Base-by-base conservation (phyloP, 2,329 filamentous ascomycete species). In the Bipolaris sorokiniana region DNA sequence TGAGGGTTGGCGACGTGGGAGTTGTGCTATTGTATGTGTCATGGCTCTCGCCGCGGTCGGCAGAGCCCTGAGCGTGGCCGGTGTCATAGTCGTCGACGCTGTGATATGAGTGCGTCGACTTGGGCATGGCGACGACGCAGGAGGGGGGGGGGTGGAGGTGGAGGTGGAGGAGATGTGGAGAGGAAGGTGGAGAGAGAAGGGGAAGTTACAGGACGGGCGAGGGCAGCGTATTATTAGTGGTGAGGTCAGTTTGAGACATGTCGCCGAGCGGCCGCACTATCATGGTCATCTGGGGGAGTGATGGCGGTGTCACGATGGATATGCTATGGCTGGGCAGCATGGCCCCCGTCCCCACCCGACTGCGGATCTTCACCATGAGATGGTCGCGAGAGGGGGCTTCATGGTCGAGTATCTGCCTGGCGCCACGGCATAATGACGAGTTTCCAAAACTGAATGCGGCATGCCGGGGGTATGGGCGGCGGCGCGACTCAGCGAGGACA, bases 81-180 rank as follows among this genome's bases (percentile, higher is more conserved):
- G 73, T 73, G 56, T 75, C 68, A 51, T 69, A 63, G 64, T 63
- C 57, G 59, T 71, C 69, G 58, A 76, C 61, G 58, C 72, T 77
- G 53, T 65, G 72, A 59, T 69, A 76, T 16, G 76, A 76, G 42
- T 61, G 67, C 38, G 70, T 63, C 9, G 75, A 76, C 62, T 70
- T 73, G 56, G 73, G 68, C 73, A 76, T 76, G 44, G 22, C 11
- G 42, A 16, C 20, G 42, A 16, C 18, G 31, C 11, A 36, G 54
- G 36, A 28, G 20, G 18, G 16, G 34, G 11, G 36, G 36, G 47
- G 18, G 16, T 23, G 11, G 36, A 33, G 47, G 49, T 51, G 53
- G 31, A 11, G 26, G 26, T 13, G 28, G 18, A n/a, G 20, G 31
- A 9, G n/a, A 22, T n/a, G 28, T 18, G 28, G 22, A 26, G 40